Conservation (phyloP, 768 basidiomycete genomes). For the Collybia mongolica region DNA sequence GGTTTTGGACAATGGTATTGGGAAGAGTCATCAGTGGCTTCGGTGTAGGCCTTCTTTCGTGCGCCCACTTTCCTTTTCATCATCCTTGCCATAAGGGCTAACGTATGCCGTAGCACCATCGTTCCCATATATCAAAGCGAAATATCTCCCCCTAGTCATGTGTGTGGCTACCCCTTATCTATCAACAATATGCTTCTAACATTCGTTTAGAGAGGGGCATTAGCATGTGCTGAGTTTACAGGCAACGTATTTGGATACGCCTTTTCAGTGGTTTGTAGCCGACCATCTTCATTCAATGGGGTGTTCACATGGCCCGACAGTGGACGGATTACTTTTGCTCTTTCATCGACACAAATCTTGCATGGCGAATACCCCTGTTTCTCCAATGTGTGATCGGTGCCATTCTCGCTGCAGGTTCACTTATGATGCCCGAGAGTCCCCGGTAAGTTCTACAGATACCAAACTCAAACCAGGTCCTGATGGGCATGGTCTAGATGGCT, state of each 20-base stretch:
- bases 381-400: slow-evolving; percentile 81
- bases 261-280: slow-evolving; percentile 66
- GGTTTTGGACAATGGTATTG: slow-evolving; percentile 78
- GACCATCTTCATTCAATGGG: not conserved
- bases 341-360: slow-evolving; percentile 72
- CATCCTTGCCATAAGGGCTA: not conserved
- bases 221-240: slow-evolving; percentile 92
- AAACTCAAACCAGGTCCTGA: not conserved
- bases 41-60: slow-evolving; percentile 90
- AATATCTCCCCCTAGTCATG: slow-evolving; percentile 86
- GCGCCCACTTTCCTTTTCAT: slow-evolving; percentile 19
- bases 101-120: slow-evolving; percentile 54
- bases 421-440: slow-evolving; percentile 85
- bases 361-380: slow-evolving; percentile 84
- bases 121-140: slow-evolving; percentile 91
- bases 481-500: slow-evolving; percentile 63
- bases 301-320: slow-evolving; percentile 28
- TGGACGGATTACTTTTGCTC: slow-evolving; percentile 93
- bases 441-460: slow-evolving; percentile 36
- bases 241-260: slow-evolving; percentile 87
- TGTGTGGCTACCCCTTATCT: slow-evolving; percentile 24
- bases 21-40: slow-evolving; percentile 84
- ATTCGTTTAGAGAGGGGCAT: slow-evolving; percentile 65
- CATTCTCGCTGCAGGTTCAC: slow-evolving; percentile 72
- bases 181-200: not conserved